Conservation (phyloP, 1,284 basidiomycete genomes). For the Trametes hirsuta region DNA sequence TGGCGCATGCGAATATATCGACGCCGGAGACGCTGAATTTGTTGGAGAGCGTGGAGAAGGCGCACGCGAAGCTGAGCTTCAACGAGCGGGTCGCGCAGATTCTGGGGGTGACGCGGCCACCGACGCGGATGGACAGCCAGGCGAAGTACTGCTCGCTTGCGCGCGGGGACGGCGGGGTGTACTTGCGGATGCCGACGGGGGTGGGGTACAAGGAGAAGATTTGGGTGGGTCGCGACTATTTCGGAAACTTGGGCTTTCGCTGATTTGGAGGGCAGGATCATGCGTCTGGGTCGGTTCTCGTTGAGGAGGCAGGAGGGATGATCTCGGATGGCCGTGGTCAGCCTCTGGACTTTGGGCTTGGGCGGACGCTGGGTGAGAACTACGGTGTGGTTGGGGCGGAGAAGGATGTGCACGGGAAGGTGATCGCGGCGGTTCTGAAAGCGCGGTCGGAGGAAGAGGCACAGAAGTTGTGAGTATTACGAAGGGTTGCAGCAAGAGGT, state of each 20-base stretch:
- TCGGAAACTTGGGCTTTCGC: background rate
- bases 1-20: slow-evolving; percentile 20
- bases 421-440: slow-evolving; percentile 78
- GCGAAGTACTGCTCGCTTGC: slow-evolving; percentile 93
- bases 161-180: slow-evolving; percentile 87
- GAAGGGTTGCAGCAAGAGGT: background rate
- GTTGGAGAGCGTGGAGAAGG: slow-evolving; percentile 93
- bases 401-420: slow-evolving; percentile 64
- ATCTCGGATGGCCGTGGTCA: slow-evolving; percentile 85
- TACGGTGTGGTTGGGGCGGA: slow-evolving; percentile 85
- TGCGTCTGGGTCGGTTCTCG: slow-evolving; percentile 84
- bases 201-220: slow-evolving; percentile 35
- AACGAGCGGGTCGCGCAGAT: slow-evolving; percentile 76
- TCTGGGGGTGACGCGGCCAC: slow-evolving; percentile 67
- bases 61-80: slow-evolving; percentile 87
- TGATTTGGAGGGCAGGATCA: slow-evolving; percentile 67
- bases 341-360: slow-evolving; percentile 85
- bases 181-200: slow-evolving; percentile 89
- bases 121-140: slow-evolving; percentile 96
- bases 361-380: slow-evolving; percentile 86
- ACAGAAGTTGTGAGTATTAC: background rate
- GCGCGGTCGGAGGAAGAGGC: slow-evolving; percentile 53
- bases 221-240: slow-evolving; percentile 51
- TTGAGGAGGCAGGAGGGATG: slow-evolving; percentile 88
- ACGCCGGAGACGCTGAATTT: slow-evolving; percentile 61